Evolutionary conservation across 139 green algal genomes (phyloP), one percentile per base, ranked within the genome.

Genomic region (Chlamydomonas urium): DNA sequence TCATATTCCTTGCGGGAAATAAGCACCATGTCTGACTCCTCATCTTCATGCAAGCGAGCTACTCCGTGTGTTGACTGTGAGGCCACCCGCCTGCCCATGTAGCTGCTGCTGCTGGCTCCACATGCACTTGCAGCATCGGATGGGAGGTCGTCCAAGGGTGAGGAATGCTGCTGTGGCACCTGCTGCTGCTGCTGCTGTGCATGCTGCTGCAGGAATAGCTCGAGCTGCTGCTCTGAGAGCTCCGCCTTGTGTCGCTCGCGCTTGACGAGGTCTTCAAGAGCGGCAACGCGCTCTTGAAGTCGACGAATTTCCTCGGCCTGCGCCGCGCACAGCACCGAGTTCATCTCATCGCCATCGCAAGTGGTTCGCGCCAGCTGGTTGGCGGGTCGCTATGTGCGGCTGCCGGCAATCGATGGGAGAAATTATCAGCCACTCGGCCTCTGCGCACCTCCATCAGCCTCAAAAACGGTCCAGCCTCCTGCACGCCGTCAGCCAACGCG

Each of bases 1-100:
- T 93, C 86, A 32, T 90, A 81, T n/a, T 85, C 79, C 23, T 69
- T 32, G 26, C 76, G 68, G 32, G 65, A 79, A 33, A 91, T 76
- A 0, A 77, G 74, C 2, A 92, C 85, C 24, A 24, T 71, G n/a
- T 59, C 63, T 33, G 26, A 31, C 10, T 17, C 56, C 19, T 65
- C 56, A 17, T 47, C 34, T 5, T 69, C 32, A 29, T 24, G 32
- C 61, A 14, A n/a, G 29, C 14, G 61, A 19, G 19, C 8, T 14
- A 34, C 61, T 45, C 19, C 32, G 6, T 69, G 31, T 48, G 56
- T 36, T 19, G 14, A 8, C 56, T 36, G 14, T 8, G 26, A 65
- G 19, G 26, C 26, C 28, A 17, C 56, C 10, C 56, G 28, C 56
- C 56, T 29, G 19, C 8, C 19, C 56, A 8, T 32, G 19, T 8